Evolutionary conservation across 1,284 basidiomycete genomes (phyloP).

Genomic region (Moniliophthora roreri): DNA sequence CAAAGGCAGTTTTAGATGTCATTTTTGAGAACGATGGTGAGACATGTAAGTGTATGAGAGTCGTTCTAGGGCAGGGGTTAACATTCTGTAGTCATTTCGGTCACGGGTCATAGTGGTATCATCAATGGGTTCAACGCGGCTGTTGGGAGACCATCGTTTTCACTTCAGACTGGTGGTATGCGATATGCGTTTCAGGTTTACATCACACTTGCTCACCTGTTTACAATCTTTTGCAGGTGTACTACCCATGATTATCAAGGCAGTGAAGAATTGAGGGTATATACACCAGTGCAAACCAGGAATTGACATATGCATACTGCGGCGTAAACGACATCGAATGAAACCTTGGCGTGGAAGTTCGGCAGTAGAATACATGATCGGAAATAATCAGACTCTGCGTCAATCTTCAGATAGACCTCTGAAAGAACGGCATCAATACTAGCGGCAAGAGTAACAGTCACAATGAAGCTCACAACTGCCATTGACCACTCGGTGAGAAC

Average conservation of each 20-base stretch:
- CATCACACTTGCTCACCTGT: not conserved
- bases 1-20: slow-evolving; percentile 56
- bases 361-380: no score
- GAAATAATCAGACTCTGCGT: no score
- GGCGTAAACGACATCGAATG: no score
- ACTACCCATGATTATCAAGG: slow-evolving; percentile 28
- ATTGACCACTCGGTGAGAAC: no score
- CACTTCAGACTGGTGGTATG: slow-evolving; percentile 62
- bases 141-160: slow-evolving; percentile 41
- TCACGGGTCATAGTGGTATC: slow-evolving; percentile 64
- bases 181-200: not conserved
- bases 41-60: slow-evolving; percentile 43
- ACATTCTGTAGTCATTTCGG: slow-evolving; percentile 49
- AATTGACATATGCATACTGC: no score
- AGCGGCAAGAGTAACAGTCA: no score
- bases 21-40: slow-evolving; percentile 51
- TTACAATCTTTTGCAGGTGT: slow-evolving; percentile 28
- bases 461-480: no score
- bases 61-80: not conserved
- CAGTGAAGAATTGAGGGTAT: not conserved
- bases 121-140: slow-evolving; percentile 53
- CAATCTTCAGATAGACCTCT: no score
- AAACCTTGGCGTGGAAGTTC: no score
- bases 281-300: no score
- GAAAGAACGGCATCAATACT: no score